Evolutionary conservation across 23 red algal species (phyloP), one percentile per base, ranked within the genome.

Genomic region (Chondrus crispus): DNA sequence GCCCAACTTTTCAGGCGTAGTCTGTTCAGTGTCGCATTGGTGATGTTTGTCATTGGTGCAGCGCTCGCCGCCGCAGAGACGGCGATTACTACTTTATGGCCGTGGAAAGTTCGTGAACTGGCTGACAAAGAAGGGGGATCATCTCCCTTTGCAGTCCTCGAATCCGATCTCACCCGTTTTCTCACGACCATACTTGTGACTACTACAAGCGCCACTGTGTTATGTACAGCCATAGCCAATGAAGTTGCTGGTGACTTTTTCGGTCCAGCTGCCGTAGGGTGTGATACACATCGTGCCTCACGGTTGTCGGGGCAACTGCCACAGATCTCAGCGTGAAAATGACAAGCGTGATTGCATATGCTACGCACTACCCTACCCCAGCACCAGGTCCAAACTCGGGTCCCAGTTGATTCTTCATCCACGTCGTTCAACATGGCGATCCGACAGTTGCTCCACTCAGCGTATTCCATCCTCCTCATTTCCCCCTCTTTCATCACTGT

Each of bases 91-190:
- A 95, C 97, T 18, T 72, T 99, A 0, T 99, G 91, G 85, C 97
- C 97, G 33, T 99, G 97, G 97, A 99, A 99, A 74, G 90, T 99
- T 13, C 85, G 95, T 2, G 95, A 99, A 51, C 91, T 99, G 40
- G 81, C 97, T 19, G 94, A 95, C 41, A 88, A 92, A 28, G 93
- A 96, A 44, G 97, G 97, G 5, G 51, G 48, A 26, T 76, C 72
- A 44, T 96, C 94, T 29, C 92, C 93, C 37, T 99, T 99, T 89
- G 77, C 89, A 2, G 58, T 88, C 1, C 62, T 99, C 11, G 94
- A 99, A 48, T 91, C 89, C 33, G 95, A 99, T 57, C 82, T 99
- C 28, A 99, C 97, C 24, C 82, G 97, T 2, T 99, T 95, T 74
- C 57, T 99, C 14, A 99, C 97, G 8, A 99, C 97, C 26, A 99